Percentiles rank a stretch among this genome's conserved stretches.
Conservation (phyloP, 2,329 filamentous ascomycete species). For the Chaetomium sp. region DNA sequence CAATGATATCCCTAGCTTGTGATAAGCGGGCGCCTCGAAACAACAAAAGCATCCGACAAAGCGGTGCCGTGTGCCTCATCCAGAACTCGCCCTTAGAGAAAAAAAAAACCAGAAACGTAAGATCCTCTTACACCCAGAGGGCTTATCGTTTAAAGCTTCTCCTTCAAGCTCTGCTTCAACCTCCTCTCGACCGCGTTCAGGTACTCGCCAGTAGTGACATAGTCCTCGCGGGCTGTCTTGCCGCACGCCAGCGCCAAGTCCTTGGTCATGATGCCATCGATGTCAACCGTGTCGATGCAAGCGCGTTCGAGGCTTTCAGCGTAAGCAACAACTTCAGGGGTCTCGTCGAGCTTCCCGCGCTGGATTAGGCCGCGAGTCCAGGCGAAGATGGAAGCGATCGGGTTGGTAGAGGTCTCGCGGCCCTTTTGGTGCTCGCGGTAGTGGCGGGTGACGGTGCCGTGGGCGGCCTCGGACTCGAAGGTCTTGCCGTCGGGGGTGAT, state of each 20-base stretch:
- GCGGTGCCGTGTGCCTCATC: too few species aligned
- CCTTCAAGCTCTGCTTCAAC: slow-evolving; percentile 72
- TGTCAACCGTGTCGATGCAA: slow-evolving; percentile 87
- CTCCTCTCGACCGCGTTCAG: slow-evolving; percentile 85
- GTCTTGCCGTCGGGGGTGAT: slow-evolving; percentile 95
- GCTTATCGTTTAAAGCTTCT: slow-evolving; percentile 57
- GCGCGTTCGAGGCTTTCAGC: slow-evolving; percentile 88
- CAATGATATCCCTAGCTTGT: too few species aligned
- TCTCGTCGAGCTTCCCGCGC: slow-evolving; percentile 86
- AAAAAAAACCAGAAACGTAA: too few species aligned
- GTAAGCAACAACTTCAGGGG: slow-evolving; percentile 86
- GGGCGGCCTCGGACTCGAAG: slow-evolving; percentile 94
- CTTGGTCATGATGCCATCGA: slow-evolving; percentile 98
- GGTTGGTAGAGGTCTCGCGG: slow-evolving; percentile 94
- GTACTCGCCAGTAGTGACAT: slow-evolving; percentile 90
- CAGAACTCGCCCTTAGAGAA: background rate
- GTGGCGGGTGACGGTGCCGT: slow-evolving; percentile 97
- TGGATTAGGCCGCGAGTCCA: slow-evolving; percentile 94
- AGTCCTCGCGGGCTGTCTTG: slow-evolving; percentile 74
- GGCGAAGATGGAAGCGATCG: slow-evolving; percentile 97
- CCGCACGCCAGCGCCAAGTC: slow-evolving; percentile 93
- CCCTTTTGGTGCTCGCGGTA: slow-evolving; percentile 99
- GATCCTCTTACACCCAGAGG: background rate
- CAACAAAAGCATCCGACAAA: too few species aligned
- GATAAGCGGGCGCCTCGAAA: too few species aligned